Evolutionary conservation across 495 filamentous ascomycete species (phyloP), one percentile per base, ranked within the genome.

Genomic region (Cercophora samala): DNA sequence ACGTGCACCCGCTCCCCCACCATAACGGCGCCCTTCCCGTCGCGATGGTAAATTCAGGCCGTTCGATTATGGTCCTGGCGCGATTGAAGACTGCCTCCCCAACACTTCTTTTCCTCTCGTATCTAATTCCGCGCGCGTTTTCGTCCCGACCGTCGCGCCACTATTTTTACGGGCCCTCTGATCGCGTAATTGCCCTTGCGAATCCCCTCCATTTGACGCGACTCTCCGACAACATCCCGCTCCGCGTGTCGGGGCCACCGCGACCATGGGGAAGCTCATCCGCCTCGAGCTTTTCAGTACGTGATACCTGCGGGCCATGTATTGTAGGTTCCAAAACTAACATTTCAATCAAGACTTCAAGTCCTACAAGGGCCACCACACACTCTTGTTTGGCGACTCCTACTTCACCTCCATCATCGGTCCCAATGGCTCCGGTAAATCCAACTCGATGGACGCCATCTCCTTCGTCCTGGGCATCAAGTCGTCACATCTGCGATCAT

Each of bases 381-480:
- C 84, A 51, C 87, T 99, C 24, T 84, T 96, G n/a, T 93, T 99
- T 70, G 96, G 95, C 74, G 93, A 99, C 82, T 93, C 92, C 4
- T 98, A 97, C 75, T 99, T 99, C 77, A 99, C 95, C 55, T 99
- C 95, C 26, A 97, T 99, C 74, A 97, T 99, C 73, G 95, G 95
- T 19, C 95, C 95, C 72, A 99, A 99, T 91, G 95, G 95, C 79
- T 98, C 96, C 59, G 95, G 95, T 32, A 99, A 99, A 80, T 98
- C 96, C n/a, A 99, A 99, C 76, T 97, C 94, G 93, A 99, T 99
- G 95, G 95, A 99, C 78, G 95, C 95, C 69, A 99, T 99, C 68
- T 99, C 95, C 59, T 99, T 99, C 80, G 96, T 98, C 59, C 84
- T 99, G 67, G 95, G 95, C 68, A 98, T 99, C 76, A 98, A 98